phyloP scores from a whole-genome alignment of 2,329 filamentous ascomycete species.

The Ophiostoma sp. region DNA sequence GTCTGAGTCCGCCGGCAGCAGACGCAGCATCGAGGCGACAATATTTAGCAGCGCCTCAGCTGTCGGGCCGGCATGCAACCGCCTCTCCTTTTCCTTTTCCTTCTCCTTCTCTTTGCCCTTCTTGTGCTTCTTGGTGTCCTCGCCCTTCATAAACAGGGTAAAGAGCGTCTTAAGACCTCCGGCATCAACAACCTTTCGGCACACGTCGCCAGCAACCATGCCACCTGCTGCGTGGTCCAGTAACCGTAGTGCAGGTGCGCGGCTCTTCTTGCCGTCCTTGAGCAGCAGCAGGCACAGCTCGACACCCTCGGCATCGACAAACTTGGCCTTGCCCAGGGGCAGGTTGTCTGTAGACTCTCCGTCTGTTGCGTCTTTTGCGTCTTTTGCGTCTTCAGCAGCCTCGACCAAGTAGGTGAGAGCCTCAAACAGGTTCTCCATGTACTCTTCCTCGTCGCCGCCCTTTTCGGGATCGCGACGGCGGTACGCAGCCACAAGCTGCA shows the following conservation, averaged over 20 bases:
- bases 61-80: conserved; percentile 55
- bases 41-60: conserved; percentile 80
- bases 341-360: conserved; percentile 32
- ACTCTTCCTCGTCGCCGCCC: conserved; percentile 87
- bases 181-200: conserved; percentile 70
- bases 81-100: background rate
- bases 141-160: conserved; percentile 75
- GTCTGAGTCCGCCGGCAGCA: conserved; percentile 70
- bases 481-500: conserved; percentile 80
- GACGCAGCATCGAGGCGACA: conserved; percentile 74
- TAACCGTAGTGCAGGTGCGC: conserved; percentile 62
- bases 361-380: background rate
- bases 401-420: conserved; percentile 70
- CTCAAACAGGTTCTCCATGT: conserved; percentile 90
- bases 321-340: conserved; percentile 63
- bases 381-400: background rate
- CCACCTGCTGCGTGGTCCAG: conserved; percentile 73
- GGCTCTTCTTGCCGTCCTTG: conserved; percentile 73
- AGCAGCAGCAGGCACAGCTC: conserved; percentile 91
- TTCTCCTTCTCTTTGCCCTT: conserved; percentile 23
- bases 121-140: conserved; percentile 32
- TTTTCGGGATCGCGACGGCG: conserved; percentile 79
- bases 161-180: conserved; percentile 82
- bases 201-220: conserved; percentile 48
- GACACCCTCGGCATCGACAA: conserved; percentile 84